phyloP scores from a whole-genome alignment of 73 alveolate species.

The Paramecium sexaurelia region DNA sequence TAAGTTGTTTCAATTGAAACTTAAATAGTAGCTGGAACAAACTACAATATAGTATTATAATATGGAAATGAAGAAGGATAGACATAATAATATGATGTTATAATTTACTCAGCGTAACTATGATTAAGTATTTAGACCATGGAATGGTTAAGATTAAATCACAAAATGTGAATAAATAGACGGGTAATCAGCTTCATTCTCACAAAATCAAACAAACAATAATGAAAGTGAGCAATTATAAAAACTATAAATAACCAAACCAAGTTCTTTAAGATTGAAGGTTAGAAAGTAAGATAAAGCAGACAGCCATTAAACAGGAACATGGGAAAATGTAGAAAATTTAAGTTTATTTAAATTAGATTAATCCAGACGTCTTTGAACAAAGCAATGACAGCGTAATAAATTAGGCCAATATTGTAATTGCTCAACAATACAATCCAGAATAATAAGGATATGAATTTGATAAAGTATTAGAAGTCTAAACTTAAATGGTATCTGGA shows the following conservation, averaged over 20 bases:
- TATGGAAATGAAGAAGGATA: background rate
- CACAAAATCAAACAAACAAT: background rate
- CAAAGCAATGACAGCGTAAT: background rate
- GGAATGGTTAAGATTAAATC: conserved; percentile 2
- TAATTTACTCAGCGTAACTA: conserved; percentile 4
- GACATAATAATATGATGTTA: background rate
- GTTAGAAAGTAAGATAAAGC: background rate
- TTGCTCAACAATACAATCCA: conserved; percentile 33
- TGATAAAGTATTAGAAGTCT: conserved; percentile 1
- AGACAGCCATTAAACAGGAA: background rate
- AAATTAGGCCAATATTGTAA: background rate
- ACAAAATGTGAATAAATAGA: background rate
- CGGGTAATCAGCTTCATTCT: background rate
- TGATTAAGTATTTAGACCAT: background rate
- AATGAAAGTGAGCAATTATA: background rate
- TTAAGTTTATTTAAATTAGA: background rate
- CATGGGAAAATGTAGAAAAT: background rate
- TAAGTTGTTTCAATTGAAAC: background rate
- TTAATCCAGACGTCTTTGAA: conserved; percentile 18
- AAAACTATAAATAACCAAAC: background rate
- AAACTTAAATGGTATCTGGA: conserved; percentile 31
- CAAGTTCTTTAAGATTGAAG: background rate
- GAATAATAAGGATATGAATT: background rate
- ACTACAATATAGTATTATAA: background rate
- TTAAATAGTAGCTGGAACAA: background rate